phyloP scores from a whole-genome alignment of 2,329 filamentous ascomycete species.

The Alternaria triticina region DNA sequence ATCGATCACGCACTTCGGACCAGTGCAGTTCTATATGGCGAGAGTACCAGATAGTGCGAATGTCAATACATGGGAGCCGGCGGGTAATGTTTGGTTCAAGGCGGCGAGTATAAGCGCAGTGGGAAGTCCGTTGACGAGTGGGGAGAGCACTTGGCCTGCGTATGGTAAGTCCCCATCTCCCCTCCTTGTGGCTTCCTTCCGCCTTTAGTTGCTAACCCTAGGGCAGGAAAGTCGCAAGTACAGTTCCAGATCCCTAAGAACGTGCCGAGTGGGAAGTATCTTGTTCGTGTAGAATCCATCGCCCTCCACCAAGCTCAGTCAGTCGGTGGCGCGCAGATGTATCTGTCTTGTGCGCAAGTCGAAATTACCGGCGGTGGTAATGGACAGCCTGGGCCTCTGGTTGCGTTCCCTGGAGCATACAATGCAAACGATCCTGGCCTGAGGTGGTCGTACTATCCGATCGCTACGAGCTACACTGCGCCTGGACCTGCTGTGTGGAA shows the following conservation, averaged over 20 bases:
- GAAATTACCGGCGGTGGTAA: constrained; percentile 49
- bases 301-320: constrained; percentile 50
- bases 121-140: constrained; percentile 30
- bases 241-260: constrained; percentile 47
- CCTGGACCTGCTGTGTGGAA: constrained; percentile 37
- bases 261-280: constrained; percentile 52
- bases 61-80: constrained; percentile 36
- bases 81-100: constrained; percentile 45
- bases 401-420: constrained; percentile 53
- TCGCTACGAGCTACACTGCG: constrained; percentile 35
- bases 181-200: neutral
- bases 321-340: constrained; percentile 51
- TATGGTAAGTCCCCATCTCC: constrained; percentile 24
- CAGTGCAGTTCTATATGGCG: constrained; percentile 62
- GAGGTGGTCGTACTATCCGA: constrained; percentile 39
- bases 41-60: constrained; percentile 49
- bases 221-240: constrained; percentile 33
- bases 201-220: neutral
- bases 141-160: constrained; percentile 35
- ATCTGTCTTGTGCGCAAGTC: constrained; percentile 55
- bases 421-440: constrained; percentile 37
- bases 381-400: constrained; percentile 46
- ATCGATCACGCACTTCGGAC: constrained; percentile 59
- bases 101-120: constrained; percentile 30
- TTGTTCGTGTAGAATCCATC: constrained; percentile 55